These are phyloP conservation scores for Ophiostoma montium DNA, from an alignment of 2,329 filamentous ascomycete species.

Conservation along the genomic window DNA sequence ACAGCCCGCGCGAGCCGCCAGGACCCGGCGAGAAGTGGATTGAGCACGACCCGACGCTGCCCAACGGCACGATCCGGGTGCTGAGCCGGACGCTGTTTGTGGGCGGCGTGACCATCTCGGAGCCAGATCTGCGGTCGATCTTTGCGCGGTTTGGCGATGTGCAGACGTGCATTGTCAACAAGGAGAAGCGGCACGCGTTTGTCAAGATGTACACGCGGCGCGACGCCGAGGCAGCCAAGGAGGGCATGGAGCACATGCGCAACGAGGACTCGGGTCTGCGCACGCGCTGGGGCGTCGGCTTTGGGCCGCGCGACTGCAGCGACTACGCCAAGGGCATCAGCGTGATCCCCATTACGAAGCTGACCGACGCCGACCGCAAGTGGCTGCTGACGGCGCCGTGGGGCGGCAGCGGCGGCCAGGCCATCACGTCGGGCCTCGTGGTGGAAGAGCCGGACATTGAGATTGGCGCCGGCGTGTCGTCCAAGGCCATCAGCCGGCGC, in stretches of 20 bases:
- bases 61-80: slow-evolving; percentile 73
- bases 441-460: slow-evolving; percentile 98
- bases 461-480: slow-evolving; percentile 92
- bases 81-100: slow-evolving; percentile 92
- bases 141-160: slow-evolving; percentile 76
- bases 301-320: slow-evolving; percentile 91
- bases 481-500: slow-evolving; percentile 63
- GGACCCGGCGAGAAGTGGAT: slow-evolving; percentile 49
- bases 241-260: slow-evolving; percentile 71
- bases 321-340: slow-evolving; percentile 89
- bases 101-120: slow-evolving; percentile 78
- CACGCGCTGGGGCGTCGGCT: slow-evolving; percentile 96
- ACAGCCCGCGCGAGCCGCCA: slow-evolving; percentile 34
- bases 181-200: slow-evolving; percentile 95
- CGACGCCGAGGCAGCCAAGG: slow-evolving; percentile 72
- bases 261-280: slow-evolving; percentile 55
- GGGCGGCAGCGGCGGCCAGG: slow-evolving; percentile 75
- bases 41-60: slow-evolving; percentile 62
- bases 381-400: slow-evolving; percentile 93
- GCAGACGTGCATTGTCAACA: slow-evolving; percentile 96
- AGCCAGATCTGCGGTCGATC: slow-evolving; percentile 65
- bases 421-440: slow-evolving; percentile 69
- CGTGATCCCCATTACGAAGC: slow-evolving; percentile 77
- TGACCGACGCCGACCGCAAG: slow-evolving; percentile 92
- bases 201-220: slow-evolving; percentile 93